Evolutionary conservation across 83 land plant genomes (phyloP).

Genomic region (Thuja plicata): DNA sequence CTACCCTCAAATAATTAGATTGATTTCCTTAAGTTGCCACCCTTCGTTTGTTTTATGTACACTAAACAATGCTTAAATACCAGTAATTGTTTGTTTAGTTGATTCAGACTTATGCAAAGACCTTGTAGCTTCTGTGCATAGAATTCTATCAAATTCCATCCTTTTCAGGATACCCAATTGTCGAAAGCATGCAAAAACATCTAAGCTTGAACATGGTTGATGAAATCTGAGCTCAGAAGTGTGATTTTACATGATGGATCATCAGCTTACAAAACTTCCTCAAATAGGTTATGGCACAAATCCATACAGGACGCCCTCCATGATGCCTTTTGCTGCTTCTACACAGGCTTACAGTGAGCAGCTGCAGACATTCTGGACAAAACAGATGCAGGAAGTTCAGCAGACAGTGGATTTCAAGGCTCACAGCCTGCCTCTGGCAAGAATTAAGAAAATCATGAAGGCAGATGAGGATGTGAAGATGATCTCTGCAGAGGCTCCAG

Average conservation of each 20-base stretch:
- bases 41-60: not conserved
- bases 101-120: not conserved
- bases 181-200: not conserved
- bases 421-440: slow-evolving; percentile 63
- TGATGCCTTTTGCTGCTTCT: slow-evolving; percentile 25
- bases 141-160: not conserved
- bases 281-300: slow-evolving; percentile 11
- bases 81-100: not conserved
- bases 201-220: not conserved
- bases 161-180: not conserved
- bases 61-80: not conserved
- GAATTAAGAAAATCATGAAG: slow-evolving; percentile 80
- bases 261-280: slow-evolving; percentile 7
- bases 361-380: slow-evolving; percentile 49
- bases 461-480: slow-evolving; percentile 78
- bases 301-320: slow-evolving; percentile 18
- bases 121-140: not conserved
- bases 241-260: slow-evolving; percentile 9
- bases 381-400: slow-evolving; percentile 55
- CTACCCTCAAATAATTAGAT: not conserved
- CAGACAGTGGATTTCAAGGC: slow-evolving; percentile 48
- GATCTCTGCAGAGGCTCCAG: slow-evolving; percentile 80
- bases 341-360: slow-evolving; percentile 34
- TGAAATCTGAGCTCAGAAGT: not conserved
- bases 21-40: not conserved